phyloP scores from a whole-genome alignment of 2,329 filamentous ascomycete genomes.

The Chalara sp. region DNA sequence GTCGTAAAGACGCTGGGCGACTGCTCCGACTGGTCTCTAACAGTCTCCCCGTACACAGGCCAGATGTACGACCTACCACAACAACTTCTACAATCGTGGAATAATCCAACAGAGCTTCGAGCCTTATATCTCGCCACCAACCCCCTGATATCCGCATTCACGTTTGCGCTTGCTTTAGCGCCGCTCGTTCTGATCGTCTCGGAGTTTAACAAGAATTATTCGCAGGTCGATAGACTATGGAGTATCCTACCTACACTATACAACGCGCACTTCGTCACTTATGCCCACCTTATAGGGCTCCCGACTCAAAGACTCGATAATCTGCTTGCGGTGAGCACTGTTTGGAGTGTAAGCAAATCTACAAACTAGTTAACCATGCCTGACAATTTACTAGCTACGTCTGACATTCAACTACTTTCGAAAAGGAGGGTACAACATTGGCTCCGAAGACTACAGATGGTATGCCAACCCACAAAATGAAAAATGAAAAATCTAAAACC shows the following conservation, averaged over 20 bases:
- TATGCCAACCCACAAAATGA: slow-evolving; percentile 19
- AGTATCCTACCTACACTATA: slow-evolving; percentile 83
- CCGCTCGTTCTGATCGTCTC: slow-evolving; percentile 67
- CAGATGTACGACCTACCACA: slow-evolving; percentile 66
- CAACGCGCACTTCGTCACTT: slow-evolving; percentile 76
- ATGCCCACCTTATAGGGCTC: slow-evolving; percentile 70
- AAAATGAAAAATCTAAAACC: slow-evolving; percentile 2
- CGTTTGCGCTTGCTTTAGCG: slow-evolving; percentile 63
- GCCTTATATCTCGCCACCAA: slow-evolving; percentile 79
- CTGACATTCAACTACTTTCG: slow-evolving; percentile 97
- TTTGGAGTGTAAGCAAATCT: slow-evolving; percentile 67
- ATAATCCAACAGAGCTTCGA: slow-evolving; percentile 54
- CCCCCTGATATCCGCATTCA: slow-evolving; percentile 70
- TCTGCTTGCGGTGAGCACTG: slow-evolving; percentile 58
- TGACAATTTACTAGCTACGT: slow-evolving; percentile 46
- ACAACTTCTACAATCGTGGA: slow-evolving; percentile 52
- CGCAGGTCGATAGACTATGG: slow-evolving; percentile 93
- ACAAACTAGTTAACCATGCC: not conserved
- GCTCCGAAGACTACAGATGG: slow-evolving; percentile 95
- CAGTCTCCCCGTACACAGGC: slow-evolving; percentile 67
- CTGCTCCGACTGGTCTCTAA: slow-evolving; percentile 68
- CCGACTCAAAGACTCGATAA: slow-evolving; percentile 66
- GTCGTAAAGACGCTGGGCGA: slow-evolving; percentile 63
- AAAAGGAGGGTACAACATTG: slow-evolving; percentile 81
- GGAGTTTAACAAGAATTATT: slow-evolving; percentile 89